Percentiles rank a stretch among this genome's conserved stretches.
Conservation (phyloP, 345 rosid genomes). For the Rhizophora mangle region DNA sequence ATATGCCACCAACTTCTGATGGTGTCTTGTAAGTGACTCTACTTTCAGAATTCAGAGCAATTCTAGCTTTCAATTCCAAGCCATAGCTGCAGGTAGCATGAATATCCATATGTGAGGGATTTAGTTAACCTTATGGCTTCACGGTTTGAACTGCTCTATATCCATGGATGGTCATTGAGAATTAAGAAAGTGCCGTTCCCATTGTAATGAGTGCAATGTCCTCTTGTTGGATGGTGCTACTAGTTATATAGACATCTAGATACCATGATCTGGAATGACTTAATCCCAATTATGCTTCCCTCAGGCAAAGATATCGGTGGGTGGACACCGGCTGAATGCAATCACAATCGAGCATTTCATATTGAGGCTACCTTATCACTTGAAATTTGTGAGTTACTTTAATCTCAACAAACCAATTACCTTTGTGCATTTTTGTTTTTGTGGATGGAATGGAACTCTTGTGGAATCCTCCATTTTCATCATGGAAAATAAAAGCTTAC, state of each 20-base stretch:
- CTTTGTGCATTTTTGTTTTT: neutral
- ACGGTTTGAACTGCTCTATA: neutral
- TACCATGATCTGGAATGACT: constrained; percentile 1
- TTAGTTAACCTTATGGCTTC: neutral
- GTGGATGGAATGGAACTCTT: neutral
- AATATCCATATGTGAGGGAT: neutral
- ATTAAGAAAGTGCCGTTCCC: neutral
- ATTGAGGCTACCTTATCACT: constrained; percentile 84
- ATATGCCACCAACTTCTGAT: neutral
- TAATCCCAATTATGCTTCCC: constrained; percentile 10
- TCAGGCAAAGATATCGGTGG: constrained; percentile 76
- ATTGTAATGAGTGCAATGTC: neutral
- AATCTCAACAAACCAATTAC: neutral
- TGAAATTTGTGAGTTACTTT: constrained; percentile 66
- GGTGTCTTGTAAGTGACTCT: too few relatives aligned
- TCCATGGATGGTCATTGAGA: neutral
- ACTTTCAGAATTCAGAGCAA: neutral
- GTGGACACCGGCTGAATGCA: constrained; percentile 72
- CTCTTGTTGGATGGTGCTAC: constrained; percentile 1
- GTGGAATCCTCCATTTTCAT: neutral
- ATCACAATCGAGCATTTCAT: constrained; percentile 90
- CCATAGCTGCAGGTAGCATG: neutral
- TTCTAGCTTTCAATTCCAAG: neutral
- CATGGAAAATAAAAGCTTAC: too few relatives aligned
- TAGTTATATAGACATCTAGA: neutral